phyloP scores from a whole-genome alignment of 2,329 filamentous ascomycete species.

The Seiridium cupressi region DNA sequence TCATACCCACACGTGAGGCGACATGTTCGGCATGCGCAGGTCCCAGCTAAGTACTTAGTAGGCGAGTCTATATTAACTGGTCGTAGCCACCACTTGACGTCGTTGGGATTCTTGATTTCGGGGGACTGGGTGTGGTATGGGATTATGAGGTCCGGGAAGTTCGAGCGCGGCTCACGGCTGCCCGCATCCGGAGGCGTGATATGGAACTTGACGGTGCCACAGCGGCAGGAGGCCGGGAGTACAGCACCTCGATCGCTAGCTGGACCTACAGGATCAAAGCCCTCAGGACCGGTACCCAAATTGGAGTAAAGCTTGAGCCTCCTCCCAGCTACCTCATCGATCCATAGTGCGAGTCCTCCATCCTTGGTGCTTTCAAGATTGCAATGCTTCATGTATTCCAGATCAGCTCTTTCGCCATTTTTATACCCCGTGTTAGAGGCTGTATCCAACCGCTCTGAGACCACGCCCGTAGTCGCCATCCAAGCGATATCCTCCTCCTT shows the following conservation, averaged over 20 bases:
- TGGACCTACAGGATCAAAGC: not conserved
- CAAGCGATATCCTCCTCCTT: no score
- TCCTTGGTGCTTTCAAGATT: conserved; percentile 28
- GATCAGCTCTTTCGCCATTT: not conserved
- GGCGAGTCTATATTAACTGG: conserved; percentile 15
- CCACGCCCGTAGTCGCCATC: no score
- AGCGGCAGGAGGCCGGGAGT: conserved; percentile 51
- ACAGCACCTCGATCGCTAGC: not conserved
- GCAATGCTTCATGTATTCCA: conserved; percentile 16
- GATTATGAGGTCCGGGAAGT: conserved; percentile 52
- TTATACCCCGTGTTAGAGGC: conserved; percentile 13
- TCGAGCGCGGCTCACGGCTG: conserved; percentile 43
- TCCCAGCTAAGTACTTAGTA: conserved; percentile 56
- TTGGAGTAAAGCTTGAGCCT: conserved; percentile 1
- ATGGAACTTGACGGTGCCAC: conserved; percentile 52
- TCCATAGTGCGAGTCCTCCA: conserved; percentile 26
- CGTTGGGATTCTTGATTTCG: conserved; percentile 38
- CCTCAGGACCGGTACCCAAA: conserved; percentile 8
- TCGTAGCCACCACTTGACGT: conserved; percentile 61
- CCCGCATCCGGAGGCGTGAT: conserved; percentile 52
- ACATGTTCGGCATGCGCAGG: conserved; percentile 63
- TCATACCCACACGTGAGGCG: conserved; percentile 60
- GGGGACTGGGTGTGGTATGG: conserved; percentile 39
- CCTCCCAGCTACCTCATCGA: conserved; percentile 9
- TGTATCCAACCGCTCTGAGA: not conserved